A percentile compares a stretch with the other conserved stretches of the same genome.
Evolutionary conservation across 768 basidiomycete genomes (phyloP).

Genomic region (Phylloporus sp.): DNA sequence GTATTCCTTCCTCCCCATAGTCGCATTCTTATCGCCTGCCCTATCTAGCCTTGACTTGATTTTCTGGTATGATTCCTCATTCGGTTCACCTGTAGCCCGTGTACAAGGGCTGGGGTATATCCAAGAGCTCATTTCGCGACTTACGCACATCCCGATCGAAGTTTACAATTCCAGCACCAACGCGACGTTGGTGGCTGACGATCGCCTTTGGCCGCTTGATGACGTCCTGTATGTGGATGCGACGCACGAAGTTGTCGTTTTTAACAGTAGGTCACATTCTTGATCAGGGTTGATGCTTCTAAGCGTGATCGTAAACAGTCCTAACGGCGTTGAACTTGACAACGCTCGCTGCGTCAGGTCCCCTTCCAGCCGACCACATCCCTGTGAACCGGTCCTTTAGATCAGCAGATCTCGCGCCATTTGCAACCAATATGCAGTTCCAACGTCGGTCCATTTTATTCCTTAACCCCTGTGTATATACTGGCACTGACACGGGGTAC

Average conservation of each 20-base stretch:
- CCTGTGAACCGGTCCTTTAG: slow-evolving; percentile 63
- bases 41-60: slow-evolving; percentile 15
- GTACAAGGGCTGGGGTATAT: slow-evolving; percentile 77
- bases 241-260: slow-evolving; percentile 86
- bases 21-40: background rate
- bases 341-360: slow-evolving; percentile 66
- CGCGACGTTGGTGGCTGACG: slow-evolving; percentile 67
- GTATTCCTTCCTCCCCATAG: slow-evolving; percentile 20
- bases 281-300: background rate
- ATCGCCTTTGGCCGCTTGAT: slow-evolving; percentile 64
- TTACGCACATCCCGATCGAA: slow-evolving; percentile 70
- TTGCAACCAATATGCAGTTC: slow-evolving; percentile 86
- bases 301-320: slow-evolving; percentile 38
- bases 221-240: slow-evolving; percentile 83
- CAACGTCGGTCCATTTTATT: slow-evolving; percentile 53
- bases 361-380: slow-evolving; percentile 72
- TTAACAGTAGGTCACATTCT: slow-evolving; percentile 55
- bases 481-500: background rate
- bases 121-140: slow-evolving; percentile 78
- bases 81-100: slow-evolving; percentile 77
- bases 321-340: slow-evolving; percentile 84
- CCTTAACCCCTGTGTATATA: background rate
- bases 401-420: slow-evolving; percentile 75
- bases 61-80: slow-evolving; percentile 62
- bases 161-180: slow-evolving; percentile 83